A percentile compares a stretch with the other conserved stretches of the same genome.
Conservation (phyloP, 306 rosid genomes). For the Morella rubra region DNA sequence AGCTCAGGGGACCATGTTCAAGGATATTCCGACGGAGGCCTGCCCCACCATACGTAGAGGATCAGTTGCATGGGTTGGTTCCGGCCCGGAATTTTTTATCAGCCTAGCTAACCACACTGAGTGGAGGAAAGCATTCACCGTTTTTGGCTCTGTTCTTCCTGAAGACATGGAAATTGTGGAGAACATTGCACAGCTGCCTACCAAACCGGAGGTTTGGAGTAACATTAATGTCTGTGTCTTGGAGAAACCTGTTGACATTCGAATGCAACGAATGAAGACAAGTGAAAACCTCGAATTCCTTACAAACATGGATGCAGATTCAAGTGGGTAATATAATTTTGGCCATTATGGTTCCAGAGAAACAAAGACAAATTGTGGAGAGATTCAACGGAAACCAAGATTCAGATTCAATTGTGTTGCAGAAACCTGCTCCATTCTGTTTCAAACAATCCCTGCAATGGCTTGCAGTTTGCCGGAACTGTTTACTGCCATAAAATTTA, state of each 20-base stretch:
- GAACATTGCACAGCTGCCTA: conserved; percentile 57
- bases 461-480: not conserved
- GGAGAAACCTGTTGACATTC: no score
- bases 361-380: not conserved
- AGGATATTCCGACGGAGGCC: conserved; percentile 45
- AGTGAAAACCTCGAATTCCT: conserved; percentile 11
- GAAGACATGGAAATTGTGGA: conserved; percentile 47
- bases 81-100: conserved; percentile 81
- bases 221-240: no score
- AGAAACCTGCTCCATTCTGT: not conserved
- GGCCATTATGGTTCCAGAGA: not conserved
- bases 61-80: conserved; percentile 79
- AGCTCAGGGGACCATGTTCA: conserved; percentile 33
- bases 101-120: conserved; percentile 74
- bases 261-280: no score
- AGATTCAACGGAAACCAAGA: not conserved
- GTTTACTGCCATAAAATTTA: not conserved
- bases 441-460: not conserved
- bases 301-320: not conserved
- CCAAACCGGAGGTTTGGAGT: conserved; percentile 55
- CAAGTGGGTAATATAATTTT: conserved; percentile 3
- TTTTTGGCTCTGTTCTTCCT: no score
- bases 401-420: not conserved
- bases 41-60: conserved; percentile 56
- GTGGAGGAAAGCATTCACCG: conserved; percentile 35